Conservation (phyloP, 2,329 filamentous ascomycete genomes). For the Xylariaceae sp. region DNA sequence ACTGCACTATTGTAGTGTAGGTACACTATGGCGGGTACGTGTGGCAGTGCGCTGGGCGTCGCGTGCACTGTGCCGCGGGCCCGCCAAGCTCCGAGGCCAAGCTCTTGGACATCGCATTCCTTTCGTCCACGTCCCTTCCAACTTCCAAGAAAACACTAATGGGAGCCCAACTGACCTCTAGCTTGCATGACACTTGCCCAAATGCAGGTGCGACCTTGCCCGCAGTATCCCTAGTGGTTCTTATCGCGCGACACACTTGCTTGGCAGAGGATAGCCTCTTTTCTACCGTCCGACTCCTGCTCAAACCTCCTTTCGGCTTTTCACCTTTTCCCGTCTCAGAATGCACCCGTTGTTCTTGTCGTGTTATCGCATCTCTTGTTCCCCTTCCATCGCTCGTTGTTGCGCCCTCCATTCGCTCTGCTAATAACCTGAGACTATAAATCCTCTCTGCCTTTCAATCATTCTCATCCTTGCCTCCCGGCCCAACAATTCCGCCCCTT, state of each 20-base stretch:
- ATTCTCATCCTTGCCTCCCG: not conserved
- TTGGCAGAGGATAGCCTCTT: conserved; percentile 9
- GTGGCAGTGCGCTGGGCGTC: no score
- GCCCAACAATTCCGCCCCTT: not conserved
- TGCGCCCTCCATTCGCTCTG: conserved; percentile 11
- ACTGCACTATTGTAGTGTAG: no score
- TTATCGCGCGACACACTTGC: not conserved
- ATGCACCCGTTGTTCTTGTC: conserved; percentile 8
- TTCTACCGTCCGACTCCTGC: not conserved
- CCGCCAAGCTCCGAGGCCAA: not conserved
- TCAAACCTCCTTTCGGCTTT: not conserved
- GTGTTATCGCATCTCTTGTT: conserved; percentile 6
- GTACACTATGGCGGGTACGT: no score
- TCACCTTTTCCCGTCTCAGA: conserved; percentile 5
- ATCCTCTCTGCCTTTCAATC: not conserved
- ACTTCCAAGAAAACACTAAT: not conserved
- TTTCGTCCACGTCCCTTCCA: not conserved
- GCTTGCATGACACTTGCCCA: not conserved
- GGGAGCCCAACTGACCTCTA: not conserved
- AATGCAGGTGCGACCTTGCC: not conserved
- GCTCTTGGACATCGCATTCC: not conserved
- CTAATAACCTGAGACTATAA: not conserved
- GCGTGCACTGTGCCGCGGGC: no score
- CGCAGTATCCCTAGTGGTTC: not conserved
- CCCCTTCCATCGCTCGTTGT: conserved; percentile 5